phyloP scores from a whole-genome alignment of 345 rosid genomes.

The Rhodamnia rubescens region DNA sequence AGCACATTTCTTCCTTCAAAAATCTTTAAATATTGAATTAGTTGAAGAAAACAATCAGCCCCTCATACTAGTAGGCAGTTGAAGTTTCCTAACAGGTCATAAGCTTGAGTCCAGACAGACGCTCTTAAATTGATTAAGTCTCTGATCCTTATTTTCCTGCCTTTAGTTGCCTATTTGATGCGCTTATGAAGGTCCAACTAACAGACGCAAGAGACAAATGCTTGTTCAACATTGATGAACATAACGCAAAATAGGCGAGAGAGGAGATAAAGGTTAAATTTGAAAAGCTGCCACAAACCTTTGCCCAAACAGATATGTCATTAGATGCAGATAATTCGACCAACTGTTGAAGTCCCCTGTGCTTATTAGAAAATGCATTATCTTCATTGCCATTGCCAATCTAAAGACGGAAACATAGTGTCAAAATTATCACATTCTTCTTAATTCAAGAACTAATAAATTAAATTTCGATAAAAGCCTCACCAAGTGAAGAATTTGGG shows the following conservation, averaged over 20 bases:
- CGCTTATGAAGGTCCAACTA: background rate
- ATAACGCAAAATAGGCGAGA: background rate
- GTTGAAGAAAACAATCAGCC: background rate
- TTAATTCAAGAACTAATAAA: background rate
- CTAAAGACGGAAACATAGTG: conserved; percentile 18
- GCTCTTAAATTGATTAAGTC: background rate
- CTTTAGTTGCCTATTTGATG: background rate
- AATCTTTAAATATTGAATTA: background rate
- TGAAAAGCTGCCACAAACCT: conserved; percentile 26
- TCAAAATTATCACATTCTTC: background rate
- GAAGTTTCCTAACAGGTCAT: background rate
- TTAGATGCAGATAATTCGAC: conserved; percentile 65
- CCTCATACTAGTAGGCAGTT: background rate
- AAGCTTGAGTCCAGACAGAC: background rate
- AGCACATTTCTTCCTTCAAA: background rate
- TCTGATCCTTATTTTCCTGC: background rate
- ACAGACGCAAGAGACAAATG: background rate
- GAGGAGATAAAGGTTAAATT: background rate
- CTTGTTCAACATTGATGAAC: background rate
- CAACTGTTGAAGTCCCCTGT: conserved; percentile 72
- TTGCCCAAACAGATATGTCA: conserved; percentile 68
- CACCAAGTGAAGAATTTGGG: conserved; percentile 94
- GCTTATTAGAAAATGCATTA: conserved; percentile 47
- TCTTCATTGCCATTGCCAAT: conserved; percentile 64
- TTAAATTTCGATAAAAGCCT: conserved; percentile 4